Base-by-base conservation (phyloP, 345 rosid genomes). In the Eucalyptus curtisii region DNA sequence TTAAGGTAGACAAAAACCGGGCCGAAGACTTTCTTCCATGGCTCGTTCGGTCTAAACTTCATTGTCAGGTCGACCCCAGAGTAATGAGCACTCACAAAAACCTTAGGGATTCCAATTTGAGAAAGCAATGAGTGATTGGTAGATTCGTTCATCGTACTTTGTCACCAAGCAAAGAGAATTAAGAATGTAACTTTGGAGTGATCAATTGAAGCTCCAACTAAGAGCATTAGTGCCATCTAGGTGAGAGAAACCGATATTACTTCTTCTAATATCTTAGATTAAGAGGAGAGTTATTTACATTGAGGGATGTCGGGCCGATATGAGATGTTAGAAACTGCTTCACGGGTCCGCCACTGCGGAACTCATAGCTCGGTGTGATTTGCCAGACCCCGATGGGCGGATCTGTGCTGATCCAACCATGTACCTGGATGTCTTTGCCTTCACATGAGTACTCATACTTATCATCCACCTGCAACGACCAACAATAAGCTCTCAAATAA, bases 11-110 rank as follows among this genome's bases (percentile, higher is more conserved):
- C 80, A 88, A 96, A 97, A 88, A 96, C 91, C 1, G 98, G 99
- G 89, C 99, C 99, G 48, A 93, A 95, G 52, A 97, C 99, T 95
- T 97, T 97, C 94, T 95, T 97, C 99, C 99, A 97, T 53, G 94
- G 90, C 89, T 96, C 97, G 80, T 91, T 91, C 16, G 88, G 86
- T 88, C 89, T 89, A 86, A 96, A 94, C 47, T 48, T 93, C 91
- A 95, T 91, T 47, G 96, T 89, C 88, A 96, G 88, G 6, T 95
- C 99, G 61, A 89, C 96, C 89, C 99, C 99, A n/a, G 94, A 91
- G 89, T 96, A 96, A 93, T 96, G 99, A 88, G 95, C 95, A 84
- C 97, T 96, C 86, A 94, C 95, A 92, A 96, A 96, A 87, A 97
- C 91, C 99, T 97, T 94, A 87, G 86, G 55, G 88, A 48, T 49